Evolutionary conservation across 2,329 filamentous ascomycete genomes (phyloP).

Genomic region (Trichophaea hybrida): DNA sequence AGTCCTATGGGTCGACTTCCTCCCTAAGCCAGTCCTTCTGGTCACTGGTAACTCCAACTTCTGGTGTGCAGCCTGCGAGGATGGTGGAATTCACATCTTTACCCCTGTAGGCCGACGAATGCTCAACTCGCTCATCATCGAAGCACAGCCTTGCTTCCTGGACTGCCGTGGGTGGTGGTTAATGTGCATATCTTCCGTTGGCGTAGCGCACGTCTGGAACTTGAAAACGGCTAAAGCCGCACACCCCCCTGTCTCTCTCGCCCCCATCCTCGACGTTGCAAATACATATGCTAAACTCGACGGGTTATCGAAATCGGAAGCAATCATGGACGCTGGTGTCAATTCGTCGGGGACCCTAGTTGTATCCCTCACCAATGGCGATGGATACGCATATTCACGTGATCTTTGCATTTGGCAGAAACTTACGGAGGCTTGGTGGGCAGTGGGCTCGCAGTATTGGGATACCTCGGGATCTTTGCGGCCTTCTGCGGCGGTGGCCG

Average conservation of each 20-base stretch:
- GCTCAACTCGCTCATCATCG: conserved; percentile 69
- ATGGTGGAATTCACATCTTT: conserved; percentile 81
- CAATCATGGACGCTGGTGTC: conserved; percentile 77
- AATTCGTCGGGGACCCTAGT: conserved; percentile 78
- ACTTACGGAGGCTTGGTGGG: conserved; percentile 96
- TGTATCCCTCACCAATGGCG: conserved; percentile 84
- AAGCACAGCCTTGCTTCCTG: conserved; percentile 85
- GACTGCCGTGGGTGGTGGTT: conserved; percentile 84
- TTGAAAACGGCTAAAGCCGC: conserved; percentile 67
- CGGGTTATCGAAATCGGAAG: conserved; percentile 48
- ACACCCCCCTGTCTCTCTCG: conserved; percentile 79
- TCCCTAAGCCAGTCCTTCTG: conserved; percentile 74
- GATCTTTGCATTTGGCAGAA: conserved; percentile 85
- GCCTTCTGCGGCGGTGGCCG: conserved; percentile 47
- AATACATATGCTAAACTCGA: conserved; percentile 59
- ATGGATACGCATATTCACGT: conserved; percentile 80
- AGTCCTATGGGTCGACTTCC: conserved; percentile 82
- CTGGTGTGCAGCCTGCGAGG: conserved; percentile 87
- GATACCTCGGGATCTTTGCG: conserved; percentile 85
- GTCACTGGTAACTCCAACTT: conserved; percentile 81
- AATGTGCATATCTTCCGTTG: conserved; percentile 74
- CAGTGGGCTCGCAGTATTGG: conserved; percentile 96
- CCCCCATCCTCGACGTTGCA: conserved; percentile 76
- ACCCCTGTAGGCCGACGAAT: conserved; percentile 78
- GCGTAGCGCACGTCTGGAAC: conserved; percentile 89